Evolutionary conservation across 2,329 filamentous ascomycete species (phyloP), one percentile per base, ranked within the genome.

Genomic region (Laburnicola sp.): DNA sequence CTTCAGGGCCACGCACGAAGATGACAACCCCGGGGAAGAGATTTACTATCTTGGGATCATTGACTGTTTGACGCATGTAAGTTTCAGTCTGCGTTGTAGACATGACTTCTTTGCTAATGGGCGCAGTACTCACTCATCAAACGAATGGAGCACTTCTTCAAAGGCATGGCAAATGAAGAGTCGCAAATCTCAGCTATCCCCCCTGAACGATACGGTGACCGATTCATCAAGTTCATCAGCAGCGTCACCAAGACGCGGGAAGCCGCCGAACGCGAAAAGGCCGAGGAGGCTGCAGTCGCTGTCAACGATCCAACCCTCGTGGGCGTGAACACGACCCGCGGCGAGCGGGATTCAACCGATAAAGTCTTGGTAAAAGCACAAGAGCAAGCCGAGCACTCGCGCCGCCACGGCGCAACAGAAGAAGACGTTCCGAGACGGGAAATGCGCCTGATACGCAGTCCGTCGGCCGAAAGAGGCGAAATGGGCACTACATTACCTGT

Each of bases 31-130:
- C 1, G 92, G 88, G 2, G 90, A 97, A 48, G 91, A 96, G 74
- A 91, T 99, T 36, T 99, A 99, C 74, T 99, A 99, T 70, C 84
- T 99, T 6, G 95, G 94, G 31, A 95, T 99, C 64, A 99, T 99
- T 72, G 94, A 99, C 75, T 99, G 94, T 73, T 79, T 99, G 65
- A 99, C 94, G 64, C 91, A 97, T 72, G 91, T 96, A 82, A 84
- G 89, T n/a, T 83, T 10, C 30, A 34, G 31, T n/a, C 6, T 4
- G 23, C 3, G 8, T 4, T 7, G 8, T 36, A 2, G 1, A 6
- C 2, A 22, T 10, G 6, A 6, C 2, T 22, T 6, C 6, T 1
- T 50, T 48, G 53, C 67, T 72, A 65, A 75, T 50, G 42, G 46
- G n/a, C 25, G 25, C 64, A 96, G 90, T 99, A 97, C 72, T 91